These are phyloP conservation scores for Fusarium staphyleae DNA, from an alignment of 2,329 filamentous ascomycete genomes.

Conservation along the genomic window DNA sequence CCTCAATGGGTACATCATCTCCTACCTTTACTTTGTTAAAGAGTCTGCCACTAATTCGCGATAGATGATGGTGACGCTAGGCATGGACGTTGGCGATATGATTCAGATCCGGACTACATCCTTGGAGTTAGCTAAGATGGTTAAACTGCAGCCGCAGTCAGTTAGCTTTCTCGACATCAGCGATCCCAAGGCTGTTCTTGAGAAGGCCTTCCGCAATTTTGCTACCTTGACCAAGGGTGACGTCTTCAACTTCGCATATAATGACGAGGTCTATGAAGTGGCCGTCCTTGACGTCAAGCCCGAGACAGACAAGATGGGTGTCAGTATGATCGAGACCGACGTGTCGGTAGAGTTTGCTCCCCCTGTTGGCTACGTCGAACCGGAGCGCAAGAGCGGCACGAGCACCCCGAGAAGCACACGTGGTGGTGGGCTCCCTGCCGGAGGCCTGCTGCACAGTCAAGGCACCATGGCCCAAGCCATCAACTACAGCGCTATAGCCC, in stretches of 20 bases:
- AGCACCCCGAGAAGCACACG: slow-evolving; percentile 78
- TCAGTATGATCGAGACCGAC: slow-evolving; percentile 96
- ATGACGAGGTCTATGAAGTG: slow-evolving; percentile 91
- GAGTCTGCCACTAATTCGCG: slow-evolving; percentile 30
- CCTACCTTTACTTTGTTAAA: background rate
- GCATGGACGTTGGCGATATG: slow-evolving; percentile 90
- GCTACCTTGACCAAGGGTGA: slow-evolving; percentile 92
- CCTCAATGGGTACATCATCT: slow-evolving; percentile 79
- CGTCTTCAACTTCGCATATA: slow-evolving; percentile 95
- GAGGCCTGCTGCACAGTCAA: slow-evolving; percentile 80
- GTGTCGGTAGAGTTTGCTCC: slow-evolving; percentile 95
- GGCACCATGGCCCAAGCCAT: slow-evolving; percentile 98
- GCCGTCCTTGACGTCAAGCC: slow-evolving; percentile 95
- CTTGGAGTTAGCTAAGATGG: slow-evolving; percentile 85
- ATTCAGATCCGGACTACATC: slow-evolving; percentile 96
- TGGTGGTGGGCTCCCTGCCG: slow-evolving; percentile 66
- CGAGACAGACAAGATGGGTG: slow-evolving; percentile 79
- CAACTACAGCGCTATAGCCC: slow-evolving; percentile 91
- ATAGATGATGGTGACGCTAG: slow-evolving; percentile 91
- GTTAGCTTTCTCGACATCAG: slow-evolving; percentile 94
- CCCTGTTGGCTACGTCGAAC: slow-evolving; percentile 93
- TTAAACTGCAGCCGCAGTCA: slow-evolving; percentile 96
- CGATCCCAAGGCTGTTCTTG: slow-evolving; percentile 95
- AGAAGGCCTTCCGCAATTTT: slow-evolving; percentile 96
- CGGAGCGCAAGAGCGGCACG: slow-evolving; percentile 78